These are phyloP conservation scores for Primulina huaijiensis DNA, from an alignment of 257 asterid genomes.

Conservation along the genomic window DNA sequence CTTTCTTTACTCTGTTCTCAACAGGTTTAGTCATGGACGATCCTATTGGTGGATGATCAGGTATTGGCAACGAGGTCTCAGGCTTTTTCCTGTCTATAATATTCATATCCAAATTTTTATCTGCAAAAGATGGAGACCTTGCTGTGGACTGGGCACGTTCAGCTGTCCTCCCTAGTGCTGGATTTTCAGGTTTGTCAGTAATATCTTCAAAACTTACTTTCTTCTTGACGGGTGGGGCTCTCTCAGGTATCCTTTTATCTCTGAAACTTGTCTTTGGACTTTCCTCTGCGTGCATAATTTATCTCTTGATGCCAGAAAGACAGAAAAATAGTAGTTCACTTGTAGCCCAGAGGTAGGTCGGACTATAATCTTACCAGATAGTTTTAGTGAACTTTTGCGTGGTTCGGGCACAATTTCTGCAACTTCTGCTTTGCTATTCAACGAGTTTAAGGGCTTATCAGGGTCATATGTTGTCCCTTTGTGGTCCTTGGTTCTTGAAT, in stretches of 20 bases:
- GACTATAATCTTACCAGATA: neutral
- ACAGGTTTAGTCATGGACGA: conserved; percentile 21
- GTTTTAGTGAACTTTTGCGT: neutral
- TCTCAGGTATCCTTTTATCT: neutral
- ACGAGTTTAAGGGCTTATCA: neutral
- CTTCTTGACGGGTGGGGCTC: conserved; percentile 29
- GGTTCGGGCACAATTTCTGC: neutral
- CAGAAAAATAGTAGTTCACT: neutral
- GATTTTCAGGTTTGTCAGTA: conserved; percentile 20
- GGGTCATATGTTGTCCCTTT: conserved; percentile 8
- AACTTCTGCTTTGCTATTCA: neutral
- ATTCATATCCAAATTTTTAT: conserved; percentile 28
- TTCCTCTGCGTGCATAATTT: neutral
- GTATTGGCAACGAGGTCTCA: conserved; percentile 26
- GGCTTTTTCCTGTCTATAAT: conserved; percentile 27
- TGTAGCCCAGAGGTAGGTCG: neutral
- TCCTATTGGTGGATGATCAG: neutral
- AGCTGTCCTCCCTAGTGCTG: conserved; percentile 13
- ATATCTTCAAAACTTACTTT: conserved; percentile 25
- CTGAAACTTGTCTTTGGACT: neutral
- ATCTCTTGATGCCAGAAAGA: neutral
- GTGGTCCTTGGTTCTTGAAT: conserved; percentile 18
- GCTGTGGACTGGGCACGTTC: conserved; percentile 21
- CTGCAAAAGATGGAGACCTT: conserved; percentile 32
- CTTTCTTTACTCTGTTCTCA: conserved; percentile 8